Evolutionary conservation across 1,284 basidiomycete species (phyloP).

Genomic region (Thecaphora frezii): DNA sequence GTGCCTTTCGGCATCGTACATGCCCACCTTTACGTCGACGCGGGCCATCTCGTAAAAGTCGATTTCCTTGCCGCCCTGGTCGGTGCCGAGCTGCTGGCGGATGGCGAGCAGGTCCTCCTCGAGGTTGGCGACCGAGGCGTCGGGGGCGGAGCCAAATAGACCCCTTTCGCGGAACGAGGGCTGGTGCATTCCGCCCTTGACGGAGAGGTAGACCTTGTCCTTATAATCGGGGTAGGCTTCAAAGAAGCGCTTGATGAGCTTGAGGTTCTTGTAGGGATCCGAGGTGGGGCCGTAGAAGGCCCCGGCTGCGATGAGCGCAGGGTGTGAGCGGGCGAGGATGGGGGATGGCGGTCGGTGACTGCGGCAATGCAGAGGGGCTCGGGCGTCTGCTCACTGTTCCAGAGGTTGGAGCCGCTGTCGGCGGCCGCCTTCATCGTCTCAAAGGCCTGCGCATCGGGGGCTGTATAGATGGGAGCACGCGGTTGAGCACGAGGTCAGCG

Average conservation of each 20-base stretch:
- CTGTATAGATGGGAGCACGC: conserved; percentile 41
- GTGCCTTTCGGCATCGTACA: too few relatives aligned
- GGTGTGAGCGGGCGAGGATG: not conserved
- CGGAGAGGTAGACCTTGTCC: conserved; percentile 64
- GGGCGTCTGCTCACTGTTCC: conserved; percentile 48
- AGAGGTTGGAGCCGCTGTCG: conserved; percentile 64
- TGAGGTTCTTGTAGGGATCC: conserved; percentile 60
- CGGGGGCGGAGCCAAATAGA: conserved; percentile 21
- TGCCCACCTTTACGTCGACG: conserved; percentile 19
- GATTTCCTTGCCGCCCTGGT: conserved; percentile 40
- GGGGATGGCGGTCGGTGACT: too few relatives aligned
- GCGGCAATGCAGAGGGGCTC: not conserved
- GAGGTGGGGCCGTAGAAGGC: conserved; percentile 62
- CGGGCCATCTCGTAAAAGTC: conserved; percentile 49
- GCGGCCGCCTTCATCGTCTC: conserved; percentile 67
- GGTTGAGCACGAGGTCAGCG: conserved; percentile 14
- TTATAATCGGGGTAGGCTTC: conserved; percentile 65
- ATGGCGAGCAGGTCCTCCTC: conserved; percentile 32
- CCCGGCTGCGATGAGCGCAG: conserved; percentile 35
- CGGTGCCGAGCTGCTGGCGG: conserved; percentile 32
- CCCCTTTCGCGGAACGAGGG: conserved; percentile 16
- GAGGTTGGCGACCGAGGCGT: conserved; percentile 23
- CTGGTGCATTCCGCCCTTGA: conserved; percentile 62
- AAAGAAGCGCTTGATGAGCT: conserved; percentile 63
- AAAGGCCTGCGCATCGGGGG: conserved; percentile 67